phyloP scores from a whole-genome alignment of 2,329 filamentous ascomycete genomes.

The Aphanoascus verrucosus region DNA sequence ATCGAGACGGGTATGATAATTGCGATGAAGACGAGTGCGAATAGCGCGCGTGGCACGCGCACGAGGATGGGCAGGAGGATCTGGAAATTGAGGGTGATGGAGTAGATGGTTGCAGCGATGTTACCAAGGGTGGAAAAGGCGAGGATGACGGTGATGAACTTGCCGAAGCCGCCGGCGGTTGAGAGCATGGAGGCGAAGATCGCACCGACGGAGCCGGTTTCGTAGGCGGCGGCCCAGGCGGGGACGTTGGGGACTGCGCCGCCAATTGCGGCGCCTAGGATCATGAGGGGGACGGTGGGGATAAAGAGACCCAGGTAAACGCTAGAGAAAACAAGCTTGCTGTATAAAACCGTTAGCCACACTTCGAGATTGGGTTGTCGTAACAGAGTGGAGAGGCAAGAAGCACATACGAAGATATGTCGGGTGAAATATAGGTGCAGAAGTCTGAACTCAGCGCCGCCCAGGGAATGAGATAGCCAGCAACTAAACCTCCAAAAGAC shows the following conservation, averaged over 20 bases:
- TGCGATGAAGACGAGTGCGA: constrained; percentile 50
- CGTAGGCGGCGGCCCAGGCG: constrained; percentile 49
- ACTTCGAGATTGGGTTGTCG: not conserved
- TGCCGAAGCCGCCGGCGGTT: constrained; percentile 44
- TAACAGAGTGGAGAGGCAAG: not conserved
- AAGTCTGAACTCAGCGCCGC: constrained; percentile 17
- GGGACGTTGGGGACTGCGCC: constrained; percentile 44
- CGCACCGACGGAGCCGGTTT: constrained; percentile 50
- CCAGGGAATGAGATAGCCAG: constrained; percentile 22
- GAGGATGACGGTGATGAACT: constrained; percentile 55
- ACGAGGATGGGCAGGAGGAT: constrained; percentile 51
- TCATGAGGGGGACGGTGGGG: constrained; percentile 51
- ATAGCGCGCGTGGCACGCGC: constrained; percentile 51
- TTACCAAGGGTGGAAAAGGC: constrained; percentile 49
- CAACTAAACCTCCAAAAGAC: constrained; percentile 20
- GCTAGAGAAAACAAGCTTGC: constrained; percentile 15
- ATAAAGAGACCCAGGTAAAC: constrained; percentile 40
- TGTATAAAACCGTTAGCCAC: not conserved
- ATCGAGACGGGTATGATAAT: constrained; percentile 55
- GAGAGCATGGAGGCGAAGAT: constrained; percentile 46
- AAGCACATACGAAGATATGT: constrained; percentile 12
- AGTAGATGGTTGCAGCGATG: constrained; percentile 55
- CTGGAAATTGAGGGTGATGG: constrained; percentile 57
- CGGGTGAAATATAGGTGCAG: constrained; percentile 17
- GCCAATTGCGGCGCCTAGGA: constrained; percentile 53